A percentile compares a stretch with the other conserved stretches of the same genome.
These are phyloP conservation scores for Anthracocystis setariae DNA, from an alignment of 1,284 basidiomycete species.

Conservation along the genomic window DNA sequence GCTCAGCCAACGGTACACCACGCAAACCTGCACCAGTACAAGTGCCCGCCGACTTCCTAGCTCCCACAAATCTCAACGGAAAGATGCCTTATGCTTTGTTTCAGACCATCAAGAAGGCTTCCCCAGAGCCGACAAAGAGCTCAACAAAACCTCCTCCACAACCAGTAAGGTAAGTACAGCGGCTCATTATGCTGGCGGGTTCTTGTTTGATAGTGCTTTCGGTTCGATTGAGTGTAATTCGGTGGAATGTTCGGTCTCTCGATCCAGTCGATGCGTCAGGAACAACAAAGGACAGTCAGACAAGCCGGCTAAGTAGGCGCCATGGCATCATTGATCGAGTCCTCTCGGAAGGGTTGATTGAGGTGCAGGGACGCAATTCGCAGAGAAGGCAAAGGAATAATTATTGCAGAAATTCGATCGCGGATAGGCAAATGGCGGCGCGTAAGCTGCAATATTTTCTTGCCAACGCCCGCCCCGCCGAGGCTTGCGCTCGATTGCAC, in stretches of 20 bases:
- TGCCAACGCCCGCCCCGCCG: constrained; percentile 1
- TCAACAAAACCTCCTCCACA: not conserved
- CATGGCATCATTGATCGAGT: too few relatives aligned
- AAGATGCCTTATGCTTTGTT: constrained; percentile 50
- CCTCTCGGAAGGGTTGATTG: too few relatives aligned
- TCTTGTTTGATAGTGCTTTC: too few relatives aligned
- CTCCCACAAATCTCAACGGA: constrained; percentile 39
- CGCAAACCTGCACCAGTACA: constrained; percentile 12
- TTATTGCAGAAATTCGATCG: not conserved
- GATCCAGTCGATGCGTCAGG: not conserved
- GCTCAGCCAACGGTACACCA: constrained; percentile 15
- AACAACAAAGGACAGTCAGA: too few relatives aligned
- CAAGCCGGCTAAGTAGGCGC: too few relatives aligned
- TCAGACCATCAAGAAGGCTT: constrained; percentile 27
- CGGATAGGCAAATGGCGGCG: not conserved
- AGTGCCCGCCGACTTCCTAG: constrained; percentile 22
- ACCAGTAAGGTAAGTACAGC: constrained; percentile 30
- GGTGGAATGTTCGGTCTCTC: too few relatives aligned
- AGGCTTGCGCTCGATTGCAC: not conserved
- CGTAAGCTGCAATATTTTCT: too few relatives aligned
- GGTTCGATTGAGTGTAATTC: too few relatives aligned
- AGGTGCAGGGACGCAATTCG: not conserved
- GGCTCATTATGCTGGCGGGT: too few relatives aligned
- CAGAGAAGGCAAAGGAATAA: constrained; percentile 2
- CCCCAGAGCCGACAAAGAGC: not conserved